phyloP scores from a whole-genome alignment of 306 rosid species.

The Lagenaria siceraria region DNA sequence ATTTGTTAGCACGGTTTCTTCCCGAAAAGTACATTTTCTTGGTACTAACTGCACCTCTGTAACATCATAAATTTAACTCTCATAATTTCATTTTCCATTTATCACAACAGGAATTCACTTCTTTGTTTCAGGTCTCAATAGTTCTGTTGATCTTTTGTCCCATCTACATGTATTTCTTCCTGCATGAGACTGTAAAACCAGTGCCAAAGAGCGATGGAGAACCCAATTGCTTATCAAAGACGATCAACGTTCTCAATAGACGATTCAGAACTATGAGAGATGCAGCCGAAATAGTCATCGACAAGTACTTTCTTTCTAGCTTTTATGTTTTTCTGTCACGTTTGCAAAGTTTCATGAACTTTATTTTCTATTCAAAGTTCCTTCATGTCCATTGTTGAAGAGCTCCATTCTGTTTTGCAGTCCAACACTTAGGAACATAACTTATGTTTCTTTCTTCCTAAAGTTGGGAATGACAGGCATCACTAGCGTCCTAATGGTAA shows the following conservation, averaged over 20 bases:
- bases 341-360: background rate
- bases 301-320: constrained; percentile 29
- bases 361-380: background rate
- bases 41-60: constrained; percentile 13
- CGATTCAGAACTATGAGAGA: constrained; percentile 50
- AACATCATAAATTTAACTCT: background rate
- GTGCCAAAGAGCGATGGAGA: constrained; percentile 18
- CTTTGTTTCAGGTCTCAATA: constrained; percentile 50
- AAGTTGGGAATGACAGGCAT: constrained; percentile 77
- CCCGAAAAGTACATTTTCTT: constrained; percentile 36
- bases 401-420: constrained; percentile 30
- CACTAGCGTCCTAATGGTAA: constrained; percentile 49
- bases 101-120: background rate
- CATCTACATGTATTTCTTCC: constrained; percentile 57
- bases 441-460: constrained; percentile 64
- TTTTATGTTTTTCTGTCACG: background rate
- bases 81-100: background rate
- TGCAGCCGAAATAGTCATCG: constrained; percentile 44
- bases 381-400: background rate
- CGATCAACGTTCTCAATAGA: constrained; percentile 21
- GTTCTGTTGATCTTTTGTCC: constrained; percentile 47
- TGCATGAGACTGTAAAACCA: constrained; percentile 33
- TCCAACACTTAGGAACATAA: constrained; percentile 52
- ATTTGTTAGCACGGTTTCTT: constrained; percentile 38
- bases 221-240: constrained; percentile 28